Base-by-base conservation (phyloP, 495 filamentous ascomycete genomes). In the Haplographium delicatum region DNA sequence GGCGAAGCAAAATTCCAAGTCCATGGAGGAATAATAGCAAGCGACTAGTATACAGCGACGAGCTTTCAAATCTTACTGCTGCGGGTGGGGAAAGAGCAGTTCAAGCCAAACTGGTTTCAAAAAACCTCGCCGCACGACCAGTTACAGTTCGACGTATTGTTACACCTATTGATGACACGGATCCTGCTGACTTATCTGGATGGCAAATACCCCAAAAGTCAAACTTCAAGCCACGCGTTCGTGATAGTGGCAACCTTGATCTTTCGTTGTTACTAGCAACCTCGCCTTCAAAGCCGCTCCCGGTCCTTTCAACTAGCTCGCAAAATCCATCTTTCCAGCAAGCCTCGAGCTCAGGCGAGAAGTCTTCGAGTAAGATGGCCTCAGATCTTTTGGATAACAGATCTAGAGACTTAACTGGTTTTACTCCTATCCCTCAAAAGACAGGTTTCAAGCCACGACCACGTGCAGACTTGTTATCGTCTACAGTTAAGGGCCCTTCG, bases 201-300 rank as follows among this genome's bases (percentile, higher is more conserved):
- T 57, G 45, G 20, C 57, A 65, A 8, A 66, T 74, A 34, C 66
- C 68, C 23, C 73, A 77, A 42, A 75, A 76, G 58, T 58, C 57
- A 45, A 74, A 78, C 47, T 78, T 78, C 49, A 73, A 71, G 0
- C 74, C 76, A 16, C 65, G 65, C 10, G 65, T 54, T 7, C 62
- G 73, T 9, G 57, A 69, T 13, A 59, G 58, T 18, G 52, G 52
- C 8, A 53, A 51, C 42, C 24, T 54, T 15, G 52, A 57, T 35
- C 41, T 62, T 5, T 59, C 56, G 0, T 52, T 51, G 8, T 23
- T 63, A 5, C 47, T 63, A 3, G 42, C 40, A 4, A 19, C 48
- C 42, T 60, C 60, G 25, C 58, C 60, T 16, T 11, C 40, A 10
- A 60, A 56, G 10, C 24, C 31, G 3, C 48, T 59, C 19, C 60